phyloP scores from a whole-genome alignment of 2,329 filamentous ascomycete species.

The Thermoascus crustaceus region DNA sequence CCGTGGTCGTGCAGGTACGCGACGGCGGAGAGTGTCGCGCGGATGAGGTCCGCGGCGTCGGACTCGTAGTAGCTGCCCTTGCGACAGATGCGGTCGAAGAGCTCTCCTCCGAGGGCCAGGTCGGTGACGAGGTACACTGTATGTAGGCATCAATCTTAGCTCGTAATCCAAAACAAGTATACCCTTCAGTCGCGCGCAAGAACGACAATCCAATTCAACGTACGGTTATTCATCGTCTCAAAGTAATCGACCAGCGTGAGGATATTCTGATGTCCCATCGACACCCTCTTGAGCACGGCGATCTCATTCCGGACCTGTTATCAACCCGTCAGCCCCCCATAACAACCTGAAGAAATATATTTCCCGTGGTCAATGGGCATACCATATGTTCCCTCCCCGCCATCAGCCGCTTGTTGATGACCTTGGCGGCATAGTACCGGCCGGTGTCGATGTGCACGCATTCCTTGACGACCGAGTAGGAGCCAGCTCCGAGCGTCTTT shows the following conservation, averaged over 20 bases:
- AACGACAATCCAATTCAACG: too few relatives aligned
- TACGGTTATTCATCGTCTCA: constrained; percentile 96
- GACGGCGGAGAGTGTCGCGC: constrained; percentile 90
- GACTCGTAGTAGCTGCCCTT: constrained; percentile 98
- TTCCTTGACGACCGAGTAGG: constrained; percentile 97
- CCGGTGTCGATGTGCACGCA: constrained; percentile 98
- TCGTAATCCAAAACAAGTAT: too few relatives aligned
- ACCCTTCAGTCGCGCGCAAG: too few relatives aligned
- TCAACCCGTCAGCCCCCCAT: constrained; percentile 5
- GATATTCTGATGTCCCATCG: constrained; percentile 98
- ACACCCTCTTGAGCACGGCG: constrained; percentile 93
- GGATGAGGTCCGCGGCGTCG: constrained; percentile 89
- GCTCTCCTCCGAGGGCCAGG: constrained; percentile 87
- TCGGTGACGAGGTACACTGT: constrained; percentile 91
- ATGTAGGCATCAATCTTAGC: constrained; percentile 11
- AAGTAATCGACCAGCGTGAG: constrained; percentile 97
- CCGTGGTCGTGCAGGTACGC: constrained; percentile 97
- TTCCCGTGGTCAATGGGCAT: constrained; percentile 20
- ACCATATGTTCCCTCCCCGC: constrained; percentile 98
- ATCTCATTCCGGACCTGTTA: constrained; percentile 89
- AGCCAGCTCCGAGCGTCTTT: constrained; percentile 92
- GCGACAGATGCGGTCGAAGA: constrained; percentile 96
- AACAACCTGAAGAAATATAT: constrained; percentile 3
- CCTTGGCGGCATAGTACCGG: constrained; percentile 96
- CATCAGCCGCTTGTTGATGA: constrained; percentile 99